Base-by-base conservation (phyloP, 768 basidiomycete species). In the Pleurotus eryngii region DNA sequence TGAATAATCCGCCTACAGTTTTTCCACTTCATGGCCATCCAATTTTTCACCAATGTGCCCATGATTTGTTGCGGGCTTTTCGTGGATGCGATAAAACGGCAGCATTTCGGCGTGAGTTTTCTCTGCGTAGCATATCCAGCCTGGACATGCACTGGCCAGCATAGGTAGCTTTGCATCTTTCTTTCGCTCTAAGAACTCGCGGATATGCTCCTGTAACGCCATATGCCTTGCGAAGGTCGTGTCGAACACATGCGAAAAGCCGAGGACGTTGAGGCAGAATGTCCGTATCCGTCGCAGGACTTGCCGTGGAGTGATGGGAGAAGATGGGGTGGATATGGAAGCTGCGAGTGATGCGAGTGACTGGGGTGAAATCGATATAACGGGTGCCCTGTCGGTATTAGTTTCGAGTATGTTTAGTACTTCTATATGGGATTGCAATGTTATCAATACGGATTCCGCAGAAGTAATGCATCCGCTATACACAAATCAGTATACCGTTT, bases 51-150 rank as follows among this genome's bases (percentile, higher is more conserved):
- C 57, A 99, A 71, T 5, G 87, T 89, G 4, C 97, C 97, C 89
- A 95, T 94, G 49, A 95, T 78, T 65, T 93, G 94, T 68, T 98
- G 95, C 24, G 95, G 90, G 67, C 94, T 96, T 77, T 96, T 93
- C 49, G 90, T 91, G 38, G 74, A 76, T 51, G 91, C 83, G 55
- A 99, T 89, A 65, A 93, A 93, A 94, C 4, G 95, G 95, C 18
- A 99, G 68, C 81, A 99, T 88, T 69, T 96, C 95, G 3, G 87
- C 80, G 65, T 97, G 96, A 1, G 96, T 87, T 76, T 99, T 99
- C 73, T 99, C 97, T 15, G 95, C 96, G 70, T 98, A 98, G 69
- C 97, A 99, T 57, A 99, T 90, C 97, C 97, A 98, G 14, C 97
- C 97, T 0, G 97, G 97, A 73, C 97, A 98, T 14, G 97, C 93